Conservation (phyloP, 202 grass and related monocot species). For the Panicum hallii region DNA sequence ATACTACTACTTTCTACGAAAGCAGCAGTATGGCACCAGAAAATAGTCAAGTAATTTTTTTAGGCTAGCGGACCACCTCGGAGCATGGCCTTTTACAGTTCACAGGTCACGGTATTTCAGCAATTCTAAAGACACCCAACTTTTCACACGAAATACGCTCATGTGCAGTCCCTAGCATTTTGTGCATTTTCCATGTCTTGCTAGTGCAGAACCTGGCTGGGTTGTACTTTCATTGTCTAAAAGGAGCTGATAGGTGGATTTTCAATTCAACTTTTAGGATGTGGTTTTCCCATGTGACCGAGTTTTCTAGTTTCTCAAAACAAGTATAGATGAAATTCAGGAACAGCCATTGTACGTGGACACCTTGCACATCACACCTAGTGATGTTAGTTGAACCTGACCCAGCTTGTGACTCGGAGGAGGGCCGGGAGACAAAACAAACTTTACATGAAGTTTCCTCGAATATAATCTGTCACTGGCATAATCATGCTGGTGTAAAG, state of each 20-base stretch:
- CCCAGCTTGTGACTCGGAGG: background rate
- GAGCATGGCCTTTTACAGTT: background rate
- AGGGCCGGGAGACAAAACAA: background rate
- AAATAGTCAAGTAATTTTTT: background rate
- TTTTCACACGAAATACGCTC: too few relatives aligned
- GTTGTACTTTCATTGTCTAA: too few relatives aligned
- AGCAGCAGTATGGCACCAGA: background rate
- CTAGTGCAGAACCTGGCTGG: too few relatives aligned
- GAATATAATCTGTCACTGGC: slow-evolving; percentile 30
- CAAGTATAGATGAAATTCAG: background rate
- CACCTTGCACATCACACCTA: slow-evolving; percentile 22
- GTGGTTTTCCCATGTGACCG: background rate
- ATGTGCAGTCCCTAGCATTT: too few relatives aligned
- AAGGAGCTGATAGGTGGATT: too few relatives aligned
- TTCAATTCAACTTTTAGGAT: too few relatives aligned
- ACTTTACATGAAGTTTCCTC: slow-evolving; percentile 19
- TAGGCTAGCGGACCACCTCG: background rate
- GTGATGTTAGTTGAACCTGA: slow-evolving; percentile 8
- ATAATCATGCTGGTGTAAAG: slow-evolving; percentile 60
- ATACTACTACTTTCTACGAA: background rate
- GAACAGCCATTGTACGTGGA: background rate
- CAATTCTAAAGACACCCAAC: too few relatives aligned
- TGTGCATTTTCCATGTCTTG: too few relatives aligned
- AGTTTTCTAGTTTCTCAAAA: background rate
- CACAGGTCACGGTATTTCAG: background rate